phyloP scores from a whole-genome alignment of 352 stramenopile genomes.

The Discostella stelligera region DNA sequence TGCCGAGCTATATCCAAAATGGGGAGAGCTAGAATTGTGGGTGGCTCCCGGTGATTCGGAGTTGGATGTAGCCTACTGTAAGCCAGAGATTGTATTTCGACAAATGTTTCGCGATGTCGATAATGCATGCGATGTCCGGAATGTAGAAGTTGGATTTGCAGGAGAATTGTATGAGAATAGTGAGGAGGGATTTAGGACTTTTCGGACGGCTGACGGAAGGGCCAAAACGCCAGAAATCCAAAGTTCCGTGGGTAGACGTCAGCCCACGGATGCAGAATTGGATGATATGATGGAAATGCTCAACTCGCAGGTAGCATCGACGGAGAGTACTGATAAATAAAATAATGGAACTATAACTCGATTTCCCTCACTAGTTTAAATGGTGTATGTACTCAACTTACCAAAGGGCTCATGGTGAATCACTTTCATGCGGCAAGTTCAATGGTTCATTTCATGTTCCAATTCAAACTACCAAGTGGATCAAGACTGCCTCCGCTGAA shows the following conservation, averaged over 20 bases:
- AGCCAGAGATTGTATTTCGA: conserved; percentile 56
- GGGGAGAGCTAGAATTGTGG: conserved; percentile 68
- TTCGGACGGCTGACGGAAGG: conserved; percentile 52
- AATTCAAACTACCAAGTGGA: conserved; percentile 54
- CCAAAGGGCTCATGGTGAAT: background rate
- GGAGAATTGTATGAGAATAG: conserved; percentile 73
- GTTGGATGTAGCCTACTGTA: conserved; percentile 80
- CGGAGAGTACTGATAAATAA: conserved; percentile 6
- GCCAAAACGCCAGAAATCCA: conserved; percentile 47
- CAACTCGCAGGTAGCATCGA: conserved; percentile 27
- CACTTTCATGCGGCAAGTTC: background rate
- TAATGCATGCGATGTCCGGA: conserved; percentile 44
- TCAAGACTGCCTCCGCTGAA: conserved; percentile 47
- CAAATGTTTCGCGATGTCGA: conserved; percentile 56
- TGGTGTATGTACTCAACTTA: background rate
- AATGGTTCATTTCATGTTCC: conserved; percentile 16
- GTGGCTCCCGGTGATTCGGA: conserved; percentile 73
- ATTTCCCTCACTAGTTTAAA: background rate
- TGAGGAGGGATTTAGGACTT: conserved; percentile 74
- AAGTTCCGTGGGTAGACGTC: conserved; percentile 10
- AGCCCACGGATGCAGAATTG: conserved; percentile 47
- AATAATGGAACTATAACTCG: background rate
- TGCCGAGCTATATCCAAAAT: conserved; percentile 64
- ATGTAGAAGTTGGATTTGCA: conserved; percentile 73
- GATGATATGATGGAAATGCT: conserved; percentile 51